Conservation (phyloP, 176 grass and related monocot genomes). For the Dendrocalamus sinicus region DNA sequence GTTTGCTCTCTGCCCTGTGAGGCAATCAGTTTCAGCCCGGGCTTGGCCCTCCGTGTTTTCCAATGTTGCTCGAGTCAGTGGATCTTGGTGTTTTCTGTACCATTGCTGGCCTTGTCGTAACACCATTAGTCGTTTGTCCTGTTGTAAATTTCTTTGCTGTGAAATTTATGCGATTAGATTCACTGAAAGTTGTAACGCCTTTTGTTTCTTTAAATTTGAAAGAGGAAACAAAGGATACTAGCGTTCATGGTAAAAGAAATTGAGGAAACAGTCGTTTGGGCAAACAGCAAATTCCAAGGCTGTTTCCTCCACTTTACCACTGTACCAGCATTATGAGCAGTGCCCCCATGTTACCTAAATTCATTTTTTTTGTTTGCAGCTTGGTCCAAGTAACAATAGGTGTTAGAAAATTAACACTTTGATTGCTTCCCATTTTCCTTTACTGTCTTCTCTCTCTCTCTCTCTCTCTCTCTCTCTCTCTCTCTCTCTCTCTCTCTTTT, state of each 20-base stretch:
- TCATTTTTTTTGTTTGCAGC: background rate
- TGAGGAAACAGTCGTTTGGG: background rate
- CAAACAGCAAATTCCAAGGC: background rate
- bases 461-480: background rate
- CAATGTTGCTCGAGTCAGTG: too few relatives aligned
- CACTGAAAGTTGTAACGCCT: background rate
- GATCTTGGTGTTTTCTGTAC: background rate
- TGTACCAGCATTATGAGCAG: background rate
- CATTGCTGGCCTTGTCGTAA: background rate
- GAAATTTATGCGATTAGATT: too few relatives aligned
- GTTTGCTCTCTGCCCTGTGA: too few relatives aligned
- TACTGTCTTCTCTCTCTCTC: background rate
- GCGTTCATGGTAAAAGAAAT: background rate
- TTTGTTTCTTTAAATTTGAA: background rate
- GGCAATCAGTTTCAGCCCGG: too few relatives aligned
- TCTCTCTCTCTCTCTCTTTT: background rate
- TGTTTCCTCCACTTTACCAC: background rate
- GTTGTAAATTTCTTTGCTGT: background rate
- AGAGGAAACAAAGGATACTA: background rate
- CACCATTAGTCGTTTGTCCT: background rate
- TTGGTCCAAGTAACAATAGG: background rate
- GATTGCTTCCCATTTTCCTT: background rate
- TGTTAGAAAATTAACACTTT: background rate
- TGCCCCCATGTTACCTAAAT: background rate
- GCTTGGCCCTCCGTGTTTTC: background rate